Evolutionary conservation across 73 alveolate genomes (phyloP).

Genomic region (Paramecium sonneborni): DNA sequence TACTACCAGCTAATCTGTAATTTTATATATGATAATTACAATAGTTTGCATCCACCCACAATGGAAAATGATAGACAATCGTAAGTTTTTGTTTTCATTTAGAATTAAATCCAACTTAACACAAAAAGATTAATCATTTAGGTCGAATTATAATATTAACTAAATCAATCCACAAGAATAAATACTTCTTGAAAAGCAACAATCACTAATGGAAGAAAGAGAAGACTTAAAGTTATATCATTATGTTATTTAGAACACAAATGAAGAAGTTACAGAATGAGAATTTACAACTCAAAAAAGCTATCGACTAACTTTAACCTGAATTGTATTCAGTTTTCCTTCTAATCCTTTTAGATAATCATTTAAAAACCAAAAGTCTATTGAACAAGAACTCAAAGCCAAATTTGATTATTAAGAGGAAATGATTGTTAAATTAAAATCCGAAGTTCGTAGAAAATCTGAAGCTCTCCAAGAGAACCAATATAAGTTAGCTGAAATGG

Average conservation of each 20-base stretch:
- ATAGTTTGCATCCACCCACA: not conserved
- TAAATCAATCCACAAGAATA: not conserved
- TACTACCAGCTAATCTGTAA: not conserved
- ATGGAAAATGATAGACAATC: not conserved
- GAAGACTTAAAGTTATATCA: not conserved
- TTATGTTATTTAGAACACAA: not conserved
- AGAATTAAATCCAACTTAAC: not conserved
- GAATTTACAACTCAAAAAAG: not conserved
- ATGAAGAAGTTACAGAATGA: not conserved
- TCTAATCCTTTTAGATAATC: not conserved
- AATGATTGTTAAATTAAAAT: not conserved
- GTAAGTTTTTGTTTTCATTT: not conserved
- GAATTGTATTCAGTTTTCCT: slow-evolving; percentile 1
- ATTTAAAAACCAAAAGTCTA: not conserved
- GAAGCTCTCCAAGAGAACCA: not conserved
- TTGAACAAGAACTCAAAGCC: not conserved
- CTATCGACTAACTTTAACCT: not conserved
- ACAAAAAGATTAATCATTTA: not conserved
- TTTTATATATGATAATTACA: not conserved
- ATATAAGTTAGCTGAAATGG: not conserved
- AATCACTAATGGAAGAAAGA: not conserved
- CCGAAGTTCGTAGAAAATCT: not conserved
- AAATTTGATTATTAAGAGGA: not conserved
- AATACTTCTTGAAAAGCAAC: not conserved
- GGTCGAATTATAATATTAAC: not conserved